Base-by-base conservation (phyloP, 768 basidiomycete species). In the Mrakia hoshinonis region DNA sequence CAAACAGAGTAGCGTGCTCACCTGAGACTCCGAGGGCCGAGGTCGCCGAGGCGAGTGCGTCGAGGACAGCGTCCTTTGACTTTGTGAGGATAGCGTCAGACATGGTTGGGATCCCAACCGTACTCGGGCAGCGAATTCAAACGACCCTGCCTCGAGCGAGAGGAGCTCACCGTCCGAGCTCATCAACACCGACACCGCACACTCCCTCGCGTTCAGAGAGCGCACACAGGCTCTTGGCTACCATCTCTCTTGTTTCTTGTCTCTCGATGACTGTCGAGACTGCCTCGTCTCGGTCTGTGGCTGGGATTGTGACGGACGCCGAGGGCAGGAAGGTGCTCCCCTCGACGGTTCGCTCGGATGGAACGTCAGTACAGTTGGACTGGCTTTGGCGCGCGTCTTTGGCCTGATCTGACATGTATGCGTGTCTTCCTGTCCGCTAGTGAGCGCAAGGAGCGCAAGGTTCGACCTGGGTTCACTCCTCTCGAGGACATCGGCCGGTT, bases 401-500 rank as follows among this genome's bases (percentile, higher is more conserved):
- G 46, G 10, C 15, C 2, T 1, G 0, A 55, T 18, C 54, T 55
- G 54, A 55, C 22, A 12, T 26, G 10, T 55, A 29, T 67, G 43
- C 49, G 31, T 48, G 22, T 64, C 20, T 26, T 55, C 18, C 36
- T 29, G 22, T 4, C 4, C 13, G 34, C 79, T 43, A 96, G 93
- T 61, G 79, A 91, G 43, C 87, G 93, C 73, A 95, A 93, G 80
- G 85, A 93, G 80, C 82, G 89, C 69, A 93, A 88, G 82, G 88
- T 97, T 74, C 84, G 93, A 34, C 93, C 92, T 3, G 93, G 93
- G 0, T 97, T 89, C 80, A 95, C 91, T 5, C 93, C 93, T 0
- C 91, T 93, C 80, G 93, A 97, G 79, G 93, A 97, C 80, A 85
- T 94, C 10, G 84, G 85, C n/a, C 86, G 87, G 61, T 97, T 93